Evolutionary conservation across 305 asterid species (phyloP).

Genomic region (Solanum aculeatissimum): DNA sequence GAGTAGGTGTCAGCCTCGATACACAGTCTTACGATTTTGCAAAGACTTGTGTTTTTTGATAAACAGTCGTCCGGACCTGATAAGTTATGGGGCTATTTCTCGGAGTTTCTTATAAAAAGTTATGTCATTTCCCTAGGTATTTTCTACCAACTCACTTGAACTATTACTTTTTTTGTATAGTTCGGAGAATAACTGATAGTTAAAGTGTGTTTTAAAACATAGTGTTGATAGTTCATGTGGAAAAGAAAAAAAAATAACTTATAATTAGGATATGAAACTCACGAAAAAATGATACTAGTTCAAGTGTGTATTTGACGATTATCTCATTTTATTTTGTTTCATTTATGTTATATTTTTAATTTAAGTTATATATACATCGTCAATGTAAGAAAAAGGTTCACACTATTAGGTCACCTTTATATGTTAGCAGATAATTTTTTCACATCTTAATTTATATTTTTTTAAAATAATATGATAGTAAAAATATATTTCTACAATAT

Average conservation of each 20-base stretch:
- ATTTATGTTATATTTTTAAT: rapidly evolving
- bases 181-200: not conserved
- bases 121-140: no score
- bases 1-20: no score
- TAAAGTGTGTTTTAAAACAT: not conserved
- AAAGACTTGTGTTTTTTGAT: no score
- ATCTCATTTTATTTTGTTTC: not conserved
- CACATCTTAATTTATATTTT: not conserved
- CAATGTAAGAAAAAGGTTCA: not conserved
- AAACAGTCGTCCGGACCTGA: no score
- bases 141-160: not conserved
- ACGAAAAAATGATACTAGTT: rapidly evolving
- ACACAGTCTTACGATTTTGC: no score
- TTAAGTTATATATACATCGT: not conserved
- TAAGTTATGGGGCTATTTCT: no score
- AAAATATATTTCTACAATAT: not conserved
- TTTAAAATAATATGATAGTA: not conserved
- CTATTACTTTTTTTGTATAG: not conserved
- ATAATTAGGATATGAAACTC: not conserved
- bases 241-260: not conserved
- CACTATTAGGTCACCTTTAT: not conserved
- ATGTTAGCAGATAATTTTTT: not conserved
- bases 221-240: not conserved
- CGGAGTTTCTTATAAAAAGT: no score
- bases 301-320: not conserved